These are phyloP conservation scores for Colletotrichum coccodes DNA, from an alignment of 2,329 filamentous ascomycete genomes.

Conservation along the genomic window DNA sequence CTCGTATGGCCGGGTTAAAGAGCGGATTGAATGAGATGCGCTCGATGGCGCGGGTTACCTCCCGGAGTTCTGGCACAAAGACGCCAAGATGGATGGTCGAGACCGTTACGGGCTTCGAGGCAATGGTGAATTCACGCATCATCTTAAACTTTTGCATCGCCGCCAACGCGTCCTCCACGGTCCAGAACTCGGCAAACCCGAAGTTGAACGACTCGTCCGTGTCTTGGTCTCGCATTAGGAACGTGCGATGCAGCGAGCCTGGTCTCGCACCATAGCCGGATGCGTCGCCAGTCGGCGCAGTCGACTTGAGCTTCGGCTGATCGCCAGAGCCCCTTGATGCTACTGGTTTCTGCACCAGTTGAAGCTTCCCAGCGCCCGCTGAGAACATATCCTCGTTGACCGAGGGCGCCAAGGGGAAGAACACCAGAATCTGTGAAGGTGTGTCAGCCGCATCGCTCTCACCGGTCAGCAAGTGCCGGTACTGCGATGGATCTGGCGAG, in stretches of 20 bases:
- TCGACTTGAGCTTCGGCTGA: constrained; percentile 66
- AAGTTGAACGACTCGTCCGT: constrained; percentile 82
- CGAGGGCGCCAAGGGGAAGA: constrained; percentile 76
- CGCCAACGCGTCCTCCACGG: constrained; percentile 78
- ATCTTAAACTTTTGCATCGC: constrained; percentile 78
- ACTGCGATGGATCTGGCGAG: constrained; percentile 10
- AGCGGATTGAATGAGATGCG: constrained; percentile 76
- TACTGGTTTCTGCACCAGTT: constrained; percentile 66
- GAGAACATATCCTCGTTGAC: constrained; percentile 79
- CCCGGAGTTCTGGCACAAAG: constrained; percentile 78
- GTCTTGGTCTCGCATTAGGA: constrained; percentile 78
- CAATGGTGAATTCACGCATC: constrained; percentile 81
- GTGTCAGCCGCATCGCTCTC: constrained; percentile 61
- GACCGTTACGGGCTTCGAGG: constrained; percentile 75
- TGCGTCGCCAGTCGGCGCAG: constrained; percentile 63
- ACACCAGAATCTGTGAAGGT: constrained; percentile 79
- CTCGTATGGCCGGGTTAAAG: constrained; percentile 72
- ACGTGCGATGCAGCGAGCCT: constrained; percentile 79
- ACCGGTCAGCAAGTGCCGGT: constrained; percentile 52
- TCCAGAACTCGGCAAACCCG: constrained; percentile 86
- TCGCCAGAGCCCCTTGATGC: constrained; percentile 54
- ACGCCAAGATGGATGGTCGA: constrained; percentile 87
- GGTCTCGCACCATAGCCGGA: constrained; percentile 76
- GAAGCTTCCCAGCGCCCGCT: constrained; percentile 78
- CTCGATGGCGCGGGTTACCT: constrained; percentile 63